These are phyloP conservation scores for Cladosporium oxysporum DNA, from an alignment of 2,329 filamentous ascomycete species.

Conservation along the genomic window DNA sequence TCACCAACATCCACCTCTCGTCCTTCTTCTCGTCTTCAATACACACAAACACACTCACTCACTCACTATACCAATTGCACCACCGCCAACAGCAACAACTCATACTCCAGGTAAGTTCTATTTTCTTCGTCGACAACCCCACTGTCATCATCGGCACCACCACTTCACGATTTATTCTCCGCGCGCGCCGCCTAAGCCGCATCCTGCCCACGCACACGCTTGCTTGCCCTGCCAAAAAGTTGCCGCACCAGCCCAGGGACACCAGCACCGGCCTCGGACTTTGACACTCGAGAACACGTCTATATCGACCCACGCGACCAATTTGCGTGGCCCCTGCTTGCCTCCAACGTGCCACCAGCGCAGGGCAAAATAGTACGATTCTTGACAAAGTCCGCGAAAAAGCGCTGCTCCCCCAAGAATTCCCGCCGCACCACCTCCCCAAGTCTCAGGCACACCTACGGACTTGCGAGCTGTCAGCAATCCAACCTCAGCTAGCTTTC, in stretches of 20 bases:
- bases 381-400: slow-evolving; percentile 12
- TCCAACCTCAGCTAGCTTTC: slow-evolving; percentile 24
- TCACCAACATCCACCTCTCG: background rate
- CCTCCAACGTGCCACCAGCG: slow-evolving; percentile 1
- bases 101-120: slow-evolving; percentile 2
- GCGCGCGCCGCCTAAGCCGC: slow-evolving; percentile 17
- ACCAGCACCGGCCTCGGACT: slow-evolving; percentile 15
- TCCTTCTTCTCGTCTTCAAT: background rate
- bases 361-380: slow-evolving; percentile 20
- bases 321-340: slow-evolving; percentile 17
- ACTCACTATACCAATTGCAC: background rate
- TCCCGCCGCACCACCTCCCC: background rate
- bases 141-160: background rate
- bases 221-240: slow-evolving; percentile 15
- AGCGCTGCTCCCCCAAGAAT: slow-evolving; percentile 1
- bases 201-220: slow-evolving; percentile 10
- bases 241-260: slow-evolving; percentile 12
- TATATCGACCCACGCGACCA: slow-evolving; percentile 16
- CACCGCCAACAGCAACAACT: background rate
- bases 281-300: slow-evolving; percentile 16
- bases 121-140: background rate
- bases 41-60: background rate
- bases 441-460: slow-evolving; percentile 10
- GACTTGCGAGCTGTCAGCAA: slow-evolving; percentile 19
- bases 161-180: slow-evolving; percentile 1